Evolutionary conservation across 2,329 filamentous ascomycete species (phyloP), one percentile per base, ranked within the genome.

Genomic region (Alternaria conjuncta): DNA sequence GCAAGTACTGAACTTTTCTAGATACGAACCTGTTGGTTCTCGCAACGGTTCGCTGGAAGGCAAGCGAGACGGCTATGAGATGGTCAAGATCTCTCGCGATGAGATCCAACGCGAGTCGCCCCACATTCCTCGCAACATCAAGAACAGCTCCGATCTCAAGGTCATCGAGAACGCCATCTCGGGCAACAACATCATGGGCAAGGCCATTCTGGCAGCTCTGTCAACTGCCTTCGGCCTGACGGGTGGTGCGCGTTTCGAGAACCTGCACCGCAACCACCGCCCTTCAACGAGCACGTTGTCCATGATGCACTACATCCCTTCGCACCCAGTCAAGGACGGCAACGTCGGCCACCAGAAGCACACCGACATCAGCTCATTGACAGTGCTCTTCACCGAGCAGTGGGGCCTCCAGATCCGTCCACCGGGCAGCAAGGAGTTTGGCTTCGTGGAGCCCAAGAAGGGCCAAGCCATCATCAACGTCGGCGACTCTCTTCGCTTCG

Each of bases 401-500:
- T 86, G 84, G 84, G 86, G 86, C 7, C 82, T 88, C 28, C 86
- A 89, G 75, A 82, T 88, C 65, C 83, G 84, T 4, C 84, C 85
- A 0, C 86, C 86, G 3, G 83, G 82, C 18, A 86, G 76, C 45
- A 67, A 68, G 10, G 75, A 77, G 59, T 70, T 77, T 53, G 74
- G 75, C n/a, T 77, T 77, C 53, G 84, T 88, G 10, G 83, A 79
- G 61, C 86, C 87, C 55, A 82, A 82, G 70, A 72, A 77, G 0
- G 85, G 85, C 60, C 82, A 80, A 66, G 87, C 86, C 30, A 82
- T 89, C 71, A 81, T 88, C 68, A 85, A 89, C 75, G 84, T 89
- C 15, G 87, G 87, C 62, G 87, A 89, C 80, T 86, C 85, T 25
- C 81, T 89, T 65, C 83, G 86, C 46, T 88, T 88, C 69, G 83